Evolutionary conservation across 2,329 filamentous ascomycete species (phyloP), one percentile per base, ranked within the genome.

Genomic region (Trichoderma koningiopsis): DNA sequence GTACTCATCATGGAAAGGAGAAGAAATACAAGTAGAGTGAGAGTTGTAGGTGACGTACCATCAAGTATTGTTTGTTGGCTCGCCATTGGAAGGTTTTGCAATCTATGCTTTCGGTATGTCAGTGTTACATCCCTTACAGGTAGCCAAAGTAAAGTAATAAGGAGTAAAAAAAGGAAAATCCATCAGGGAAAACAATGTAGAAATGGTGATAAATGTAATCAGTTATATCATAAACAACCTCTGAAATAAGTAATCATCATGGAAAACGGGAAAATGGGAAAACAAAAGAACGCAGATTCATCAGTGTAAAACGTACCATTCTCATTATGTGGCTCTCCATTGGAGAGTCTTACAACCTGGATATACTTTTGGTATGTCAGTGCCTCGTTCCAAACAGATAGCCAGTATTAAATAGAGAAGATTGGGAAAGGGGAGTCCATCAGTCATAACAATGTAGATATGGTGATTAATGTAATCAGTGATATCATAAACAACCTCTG

Each of bases 401-500:
- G 7, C 33, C 27, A 57, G 5, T 16, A 24, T 3, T 16, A 31
- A 33, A 29, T 1, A 14, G 7, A 24, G 2, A 24, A 13, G 43
- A 10, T 5, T 35, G 22, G 31, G 3, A 27, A 37, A 43, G 29
- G 14, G 33, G 14, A 33, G 27, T 59, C 66, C 58, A 58, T 64
- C 65, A 53, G 66, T 60, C 57, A 63, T 57, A 49, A 72, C 33
- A 68, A 72, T 66, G 68, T 66, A 71, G 70, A 69, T 61, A 57
- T 69, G 63, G 68, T 70, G 68, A 68, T 43, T 70, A 62, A 57
- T 49, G 72, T 75, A 82, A 81, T 81, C 79, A 81, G 73, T 53
- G 68, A 71, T 69, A 78, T 83, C 81, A 83, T 83, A 83, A 83
- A 83, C 81, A 83, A 81, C 81, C 81, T 83, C 81, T 82, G 80